Conservation (phyloP, 23 red algal species). For the Porphyridium purpureum region DNA sequence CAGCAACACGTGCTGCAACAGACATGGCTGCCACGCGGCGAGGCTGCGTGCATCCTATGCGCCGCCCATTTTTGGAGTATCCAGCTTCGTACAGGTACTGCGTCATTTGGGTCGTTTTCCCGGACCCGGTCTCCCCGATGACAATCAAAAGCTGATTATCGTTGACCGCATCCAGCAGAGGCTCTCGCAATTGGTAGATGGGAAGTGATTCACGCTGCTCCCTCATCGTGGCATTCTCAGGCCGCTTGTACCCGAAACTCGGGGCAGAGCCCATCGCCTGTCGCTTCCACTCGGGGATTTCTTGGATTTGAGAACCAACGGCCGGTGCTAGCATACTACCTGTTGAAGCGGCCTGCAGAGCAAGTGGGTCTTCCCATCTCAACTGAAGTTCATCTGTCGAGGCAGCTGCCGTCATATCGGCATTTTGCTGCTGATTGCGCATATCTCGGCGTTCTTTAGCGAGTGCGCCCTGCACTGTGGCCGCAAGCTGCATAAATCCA, state of each 20-base stretch:
- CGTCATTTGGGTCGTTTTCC: conserved; percentile 97
- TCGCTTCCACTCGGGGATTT: conserved; percentile 79
- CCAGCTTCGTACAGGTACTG: conserved; percentile 85
- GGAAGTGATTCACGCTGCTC: conserved; percentile 76
- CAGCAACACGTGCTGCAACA: conserved; percentile 81
- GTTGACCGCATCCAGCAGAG: conserved; percentile 52
- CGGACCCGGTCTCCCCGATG: conserved; percentile 93
- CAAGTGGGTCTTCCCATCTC: conserved; percentile 81
- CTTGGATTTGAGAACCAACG: no score
- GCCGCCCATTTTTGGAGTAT: conserved; percentile 11
- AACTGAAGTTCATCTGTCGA: conserved; percentile 54
- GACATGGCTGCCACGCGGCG: conserved; percentile 82
- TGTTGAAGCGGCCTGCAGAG: conserved; percentile 11
- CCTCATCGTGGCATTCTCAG: conserved; percentile 37
- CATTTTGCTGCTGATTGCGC: conserved; percentile 54
- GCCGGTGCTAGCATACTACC: conserved; percentile 12
- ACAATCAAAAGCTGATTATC: conserved; percentile 76
- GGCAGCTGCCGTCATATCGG: no score
- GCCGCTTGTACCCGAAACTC: conserved; percentile 61
- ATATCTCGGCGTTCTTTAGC: conserved; percentile 72
- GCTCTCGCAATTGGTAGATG: conserved; percentile 50
- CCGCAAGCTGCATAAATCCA: conserved; percentile 70
- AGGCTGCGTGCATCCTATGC: conserved; percentile 95
- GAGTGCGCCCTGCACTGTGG: conserved; percentile 66
- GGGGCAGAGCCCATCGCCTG: conserved; percentile 59